Percentiles rank a stretch among this genome's conserved stretches.
phyloP scores from a whole-genome alignment of 805 yeast genomes.

The Saccharomycopsis babjevae region DNA sequence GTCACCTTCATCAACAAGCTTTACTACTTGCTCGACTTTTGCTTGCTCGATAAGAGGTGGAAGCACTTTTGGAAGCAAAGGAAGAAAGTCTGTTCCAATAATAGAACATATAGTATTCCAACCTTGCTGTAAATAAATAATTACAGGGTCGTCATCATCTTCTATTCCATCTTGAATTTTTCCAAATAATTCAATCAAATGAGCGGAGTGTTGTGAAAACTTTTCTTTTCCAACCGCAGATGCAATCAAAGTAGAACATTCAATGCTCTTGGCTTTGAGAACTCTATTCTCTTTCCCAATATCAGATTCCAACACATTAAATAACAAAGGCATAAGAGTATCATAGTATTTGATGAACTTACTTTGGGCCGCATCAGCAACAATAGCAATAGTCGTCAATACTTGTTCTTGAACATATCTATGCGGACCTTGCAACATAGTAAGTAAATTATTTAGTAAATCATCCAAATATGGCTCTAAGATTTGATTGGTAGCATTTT shows the following conservation, averaged over 20 bases:
- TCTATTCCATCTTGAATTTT: conserved; percentile 55
- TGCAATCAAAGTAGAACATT: conserved; percentile 90
- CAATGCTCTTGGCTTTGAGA: conserved; percentile 87
- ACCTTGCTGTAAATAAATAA: conserved; percentile 79
- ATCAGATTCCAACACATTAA: conserved; percentile 70
- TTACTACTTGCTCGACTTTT: conserved; percentile 80
- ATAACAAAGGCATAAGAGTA: conserved; percentile 81
- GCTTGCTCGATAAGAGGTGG: conserved; percentile 87
- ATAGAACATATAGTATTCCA: conserved; percentile 92
- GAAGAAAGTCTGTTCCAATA: conserved; percentile 76
- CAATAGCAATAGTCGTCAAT: conserved; percentile 89
- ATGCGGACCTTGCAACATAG: conserved; percentile 73
- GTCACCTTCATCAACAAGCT: conserved; percentile 72
- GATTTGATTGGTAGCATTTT: conserved; percentile 77
- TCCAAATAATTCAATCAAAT: conserved; percentile 62
- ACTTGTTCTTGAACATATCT: conserved; percentile 96
- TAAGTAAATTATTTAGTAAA: conserved; percentile 62
- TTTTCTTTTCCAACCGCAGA: conserved; percentile 90
- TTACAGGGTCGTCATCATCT: conserved; percentile 77
- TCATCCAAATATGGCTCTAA: conserved; percentile 89
- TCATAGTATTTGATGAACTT: conserved; percentile 88
- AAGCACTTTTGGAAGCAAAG: conserved; percentile 71
- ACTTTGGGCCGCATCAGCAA: conserved; percentile 91
- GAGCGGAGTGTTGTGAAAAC: conserved; percentile 64
- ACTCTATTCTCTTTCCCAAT: conserved; percentile 69